These are phyloP conservation scores for Diaporthe sp. DNA, from an alignment of 2,329 filamentous ascomycete genomes.

Conservation along the genomic window DNA sequence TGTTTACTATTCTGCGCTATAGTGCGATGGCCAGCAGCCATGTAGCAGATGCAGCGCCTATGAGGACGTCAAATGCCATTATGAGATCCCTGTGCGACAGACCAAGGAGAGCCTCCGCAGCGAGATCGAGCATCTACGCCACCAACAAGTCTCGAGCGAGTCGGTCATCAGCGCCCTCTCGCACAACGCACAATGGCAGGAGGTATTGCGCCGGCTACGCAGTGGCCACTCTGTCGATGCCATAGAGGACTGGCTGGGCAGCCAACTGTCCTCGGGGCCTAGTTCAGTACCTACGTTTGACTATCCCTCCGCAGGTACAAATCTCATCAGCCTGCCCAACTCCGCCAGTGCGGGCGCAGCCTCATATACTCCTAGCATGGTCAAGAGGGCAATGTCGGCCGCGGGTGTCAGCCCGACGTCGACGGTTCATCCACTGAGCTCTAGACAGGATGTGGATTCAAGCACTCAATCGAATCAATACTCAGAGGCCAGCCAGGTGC, in stretches of 20 bases:
- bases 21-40: slow-evolving; percentile 70
- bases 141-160: slow-evolving; percentile 64
- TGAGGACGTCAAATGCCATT: slow-evolving; percentile 66
- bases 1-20: slow-evolving; percentile 15
- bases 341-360: slow-evolving; percentile 44
- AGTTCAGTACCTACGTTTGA: slow-evolving; percentile 44
- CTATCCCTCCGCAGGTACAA: slow-evolving; percentile 43
- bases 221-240: slow-evolving; percentile 63
- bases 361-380: slow-evolving; percentile 38
- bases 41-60: slow-evolving; percentile 66
- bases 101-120: slow-evolving; percentile 70
- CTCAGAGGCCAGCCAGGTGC: slow-evolving; percentile 56
- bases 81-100: slow-evolving; percentile 71
- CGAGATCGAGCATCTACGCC: slow-evolving; percentile 68
- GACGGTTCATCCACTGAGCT: slow-evolving; percentile 43
- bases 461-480: slow-evolving; percentile 57
- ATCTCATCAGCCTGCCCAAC: slow-evolving; percentile 42
- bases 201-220: slow-evolving; percentile 64
- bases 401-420: slow-evolving; percentile 45
- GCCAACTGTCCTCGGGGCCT: slow-evolving; percentile 44
- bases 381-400: not conserved
- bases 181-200: slow-evolving; percentile 62
- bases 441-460: slow-evolving; percentile 53
- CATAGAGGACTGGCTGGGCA: slow-evolving; percentile 65
- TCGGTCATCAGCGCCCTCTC: slow-evolving; percentile 65